Percentiles rank a stretch among this genome's conserved stretches.
Conservation (phyloP, 345 rosid genomes). For the Citrus australasica region DNA sequence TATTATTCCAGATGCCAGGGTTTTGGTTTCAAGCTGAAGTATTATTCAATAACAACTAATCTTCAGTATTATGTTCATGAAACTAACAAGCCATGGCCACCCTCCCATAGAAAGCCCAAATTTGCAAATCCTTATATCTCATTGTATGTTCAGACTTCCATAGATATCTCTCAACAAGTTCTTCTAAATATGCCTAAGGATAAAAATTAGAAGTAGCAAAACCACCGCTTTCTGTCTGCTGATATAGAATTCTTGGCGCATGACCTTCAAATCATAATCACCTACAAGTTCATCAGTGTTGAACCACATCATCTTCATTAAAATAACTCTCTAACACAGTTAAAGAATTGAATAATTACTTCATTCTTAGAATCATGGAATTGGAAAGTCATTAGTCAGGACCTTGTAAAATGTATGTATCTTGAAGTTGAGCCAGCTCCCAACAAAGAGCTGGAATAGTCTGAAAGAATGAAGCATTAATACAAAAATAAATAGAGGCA, state of each 20-base stretch:
- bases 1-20: not conserved
- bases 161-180: not conserved
- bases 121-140: not conserved
- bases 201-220: constrained; percentile 6
- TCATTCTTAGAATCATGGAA: constrained; percentile 6
- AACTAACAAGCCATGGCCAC: not conserved
- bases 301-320: constrained; percentile 1
- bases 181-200: not conserved
- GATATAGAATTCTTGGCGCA: constrained; percentile 91
- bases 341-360: not conserved
- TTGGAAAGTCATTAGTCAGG: constrained; percentile 18
- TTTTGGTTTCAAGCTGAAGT: not conserved
- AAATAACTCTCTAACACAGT: constrained; percentile 9
- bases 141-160: not conserved
- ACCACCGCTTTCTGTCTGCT: constrained; percentile 78
- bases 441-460: constrained; percentile 93
- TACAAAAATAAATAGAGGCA: not conserved
- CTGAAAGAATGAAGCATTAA: constrained; percentile 32
- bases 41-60: not conserved
- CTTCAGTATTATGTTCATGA: not conserved
- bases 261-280: constrained; percentile 96
- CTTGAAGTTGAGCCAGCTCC: constrained; percentile 97
- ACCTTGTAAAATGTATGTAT: constrained; percentile 94
- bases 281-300: constrained; percentile 40
- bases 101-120: not conserved